Conservation (phyloP, 495 filamentous ascomycete genomes). For the Lepraria neglecta region DNA sequence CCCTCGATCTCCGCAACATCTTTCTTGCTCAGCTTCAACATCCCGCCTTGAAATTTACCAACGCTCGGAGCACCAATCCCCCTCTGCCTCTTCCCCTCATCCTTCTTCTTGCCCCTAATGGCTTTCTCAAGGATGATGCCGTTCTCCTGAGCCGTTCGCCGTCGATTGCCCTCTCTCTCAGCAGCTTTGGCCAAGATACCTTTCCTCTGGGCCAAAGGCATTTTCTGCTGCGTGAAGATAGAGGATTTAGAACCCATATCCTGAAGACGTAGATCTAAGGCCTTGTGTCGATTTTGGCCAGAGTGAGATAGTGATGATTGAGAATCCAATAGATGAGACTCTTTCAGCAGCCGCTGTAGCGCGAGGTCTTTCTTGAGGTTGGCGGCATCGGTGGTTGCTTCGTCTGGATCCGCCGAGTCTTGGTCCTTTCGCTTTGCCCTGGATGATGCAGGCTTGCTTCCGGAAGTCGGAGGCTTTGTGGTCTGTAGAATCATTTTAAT, state of each 20-base stretch:
- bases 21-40: constrained; percentile 67
- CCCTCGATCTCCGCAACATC: constrained; percentile 68
- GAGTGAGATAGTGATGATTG: constrained; percentile 54
- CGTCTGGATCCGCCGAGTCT: constrained; percentile 39
- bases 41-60: constrained; percentile 73
- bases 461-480: constrained; percentile 46
- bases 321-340: constrained; percentile 83
- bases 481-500: constrained; percentile 31
- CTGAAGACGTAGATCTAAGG: constrained; percentile 73
- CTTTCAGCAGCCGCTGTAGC: constrained; percentile 77
- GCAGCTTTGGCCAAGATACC: constrained; percentile 64
- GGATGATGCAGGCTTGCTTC: constrained; percentile 31
- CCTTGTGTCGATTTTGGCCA: constrained; percentile 63
- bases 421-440: constrained; percentile 35
- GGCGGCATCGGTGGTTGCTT: constrained; percentile 47
- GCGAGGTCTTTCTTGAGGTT: constrained; percentile 89
- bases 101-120: constrained; percentile 40
- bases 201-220: constrained; percentile 74
- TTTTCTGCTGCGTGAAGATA: constrained; percentile 66
- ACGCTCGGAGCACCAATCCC: constrained; percentile 68
- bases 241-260: constrained; percentile 71
- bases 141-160: constrained; percentile 77
- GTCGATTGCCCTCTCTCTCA: constrained; percentile 59
- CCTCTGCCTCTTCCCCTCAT: constrained; percentile 49
- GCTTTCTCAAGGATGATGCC: constrained; percentile 76